phyloP scores from a whole-genome alignment of 2,329 filamentous ascomycete genomes.

The Nigrospora oryzae region DNA sequence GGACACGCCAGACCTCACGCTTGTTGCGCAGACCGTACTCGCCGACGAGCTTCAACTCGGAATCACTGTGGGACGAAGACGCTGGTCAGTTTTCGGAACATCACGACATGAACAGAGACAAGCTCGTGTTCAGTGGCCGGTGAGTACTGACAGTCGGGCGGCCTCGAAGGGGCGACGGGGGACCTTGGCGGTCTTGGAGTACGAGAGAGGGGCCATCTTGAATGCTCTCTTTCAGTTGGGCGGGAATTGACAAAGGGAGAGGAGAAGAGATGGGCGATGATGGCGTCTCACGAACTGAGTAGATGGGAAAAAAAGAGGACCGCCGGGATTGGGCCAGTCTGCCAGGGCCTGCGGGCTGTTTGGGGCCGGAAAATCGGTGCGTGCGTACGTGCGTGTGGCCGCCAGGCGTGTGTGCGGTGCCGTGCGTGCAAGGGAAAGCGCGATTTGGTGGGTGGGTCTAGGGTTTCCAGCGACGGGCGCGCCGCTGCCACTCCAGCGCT shows the following conservation, averaged over 20 bases:
- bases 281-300: not conserved
- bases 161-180: conserved; percentile 97
- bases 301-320: conserved; percentile 1
- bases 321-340: not conserved
- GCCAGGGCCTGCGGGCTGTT: no score
- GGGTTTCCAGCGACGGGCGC: conserved; percentile 1
- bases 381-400: no score
- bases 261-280: conserved; percentile 2
- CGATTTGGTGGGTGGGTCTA: not conserved
- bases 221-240: conserved; percentile 22
- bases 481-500: not conserved
- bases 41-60: conserved; percentile 98
- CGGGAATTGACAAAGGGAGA: conserved; percentile 15
- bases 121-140: conserved; percentile 98
- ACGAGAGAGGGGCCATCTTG: conserved; percentile 52
- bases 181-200: conserved; percentile 99
- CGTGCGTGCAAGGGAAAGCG: no score
- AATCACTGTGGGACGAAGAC: conserved; percentile 63
- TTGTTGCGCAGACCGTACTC: conserved; percentile 99
- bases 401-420: no score
- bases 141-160: conserved; percentile 96
- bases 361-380: no score
- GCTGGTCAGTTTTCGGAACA: conserved; percentile 60
- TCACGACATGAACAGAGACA: conserved; percentile 95
- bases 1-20: conserved; percentile 99